Evolutionary conservation across 331 rosid genomes (phyloP).

Genomic region (Telfairia occidentalis): DNA sequence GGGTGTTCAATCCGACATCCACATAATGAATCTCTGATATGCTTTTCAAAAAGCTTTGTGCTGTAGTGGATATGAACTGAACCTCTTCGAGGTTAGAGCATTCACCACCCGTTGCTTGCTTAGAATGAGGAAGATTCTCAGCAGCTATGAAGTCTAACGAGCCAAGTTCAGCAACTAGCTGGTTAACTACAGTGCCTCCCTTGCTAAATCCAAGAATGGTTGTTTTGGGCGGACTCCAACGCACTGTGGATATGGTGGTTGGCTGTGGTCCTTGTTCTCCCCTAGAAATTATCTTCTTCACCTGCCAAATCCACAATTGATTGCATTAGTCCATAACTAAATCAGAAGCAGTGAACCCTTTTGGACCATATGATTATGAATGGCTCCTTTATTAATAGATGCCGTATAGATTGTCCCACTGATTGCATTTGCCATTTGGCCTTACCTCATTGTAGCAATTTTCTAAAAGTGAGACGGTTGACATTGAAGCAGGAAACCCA

Average conservation of each 20-base stretch:
- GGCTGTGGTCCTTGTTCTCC: slow-evolving; percentile 17
- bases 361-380: neutral
- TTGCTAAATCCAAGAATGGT: slow-evolving; percentile 78
- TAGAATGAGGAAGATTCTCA: slow-evolving; percentile 2
- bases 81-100: slow-evolving; percentile 12
- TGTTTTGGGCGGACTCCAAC: slow-evolving; percentile 33
- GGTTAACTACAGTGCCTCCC: slow-evolving; percentile 83
- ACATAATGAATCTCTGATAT: slow-evolving; percentile 66
- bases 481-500: slow-evolving; percentile 58
- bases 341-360: neutral
- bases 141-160: slow-evolving; percentile 22
- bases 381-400: neutral
- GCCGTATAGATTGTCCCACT: too few species aligned
- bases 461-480: slow-evolving; percentile 38
- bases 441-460: slow-evolving; percentile 55
- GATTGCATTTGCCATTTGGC: neutral
- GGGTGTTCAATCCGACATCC: slow-evolving; percentile 74
- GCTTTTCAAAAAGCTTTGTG: slow-evolving; percentile 42
- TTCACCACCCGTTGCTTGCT: slow-evolving; percentile 11
- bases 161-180: slow-evolving; percentile 64
- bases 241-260: slow-evolving; percentile 6
- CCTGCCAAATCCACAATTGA: slow-evolving; percentile 26
- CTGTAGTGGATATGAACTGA: slow-evolving; percentile 35
- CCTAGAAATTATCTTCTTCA: slow-evolving; percentile 17
- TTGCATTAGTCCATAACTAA: neutral